Conservation (phyloP, 345 rosid species). For the Hibiscus mutabilis region DNA sequence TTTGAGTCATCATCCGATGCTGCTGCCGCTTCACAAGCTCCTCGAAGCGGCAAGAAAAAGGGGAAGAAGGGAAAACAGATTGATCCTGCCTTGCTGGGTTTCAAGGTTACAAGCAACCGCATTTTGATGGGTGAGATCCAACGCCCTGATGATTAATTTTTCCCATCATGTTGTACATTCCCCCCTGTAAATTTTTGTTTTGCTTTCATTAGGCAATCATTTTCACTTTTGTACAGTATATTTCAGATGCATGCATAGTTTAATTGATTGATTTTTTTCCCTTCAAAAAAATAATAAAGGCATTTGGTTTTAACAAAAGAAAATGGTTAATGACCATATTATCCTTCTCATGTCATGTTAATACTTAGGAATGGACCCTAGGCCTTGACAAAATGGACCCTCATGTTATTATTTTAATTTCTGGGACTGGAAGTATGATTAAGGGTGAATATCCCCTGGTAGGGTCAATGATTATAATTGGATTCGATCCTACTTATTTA, state of each 20-base stretch:
- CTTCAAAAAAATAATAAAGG: not conserved
- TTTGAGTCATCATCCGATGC: conserved; percentile 29
- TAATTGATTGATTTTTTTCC: not conserved
- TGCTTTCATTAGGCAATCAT: not conserved
- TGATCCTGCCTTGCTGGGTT: conserved; percentile 52
- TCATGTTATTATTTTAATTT: too few relatives aligned
- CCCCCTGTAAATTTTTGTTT: conserved; percentile 3
- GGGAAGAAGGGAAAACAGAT: conserved; percentile 55
- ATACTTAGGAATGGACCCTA: too few relatives aligned
- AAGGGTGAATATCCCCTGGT: too few relatives aligned
- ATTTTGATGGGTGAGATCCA: conserved; percentile 61
- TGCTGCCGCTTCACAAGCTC: conserved; percentile 14
- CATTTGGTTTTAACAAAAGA: not conserved
- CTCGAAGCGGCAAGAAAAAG: conserved; percentile 37
- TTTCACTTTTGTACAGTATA: not conserved
- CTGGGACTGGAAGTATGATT: too few relatives aligned
- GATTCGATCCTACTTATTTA: too few relatives aligned
- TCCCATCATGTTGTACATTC: conserved; percentile 4
- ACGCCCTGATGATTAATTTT: conserved; percentile 34
- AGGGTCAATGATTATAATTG: too few relatives aligned
- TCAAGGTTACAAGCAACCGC: conserved; percentile 52
- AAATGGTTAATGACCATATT: not conserved
- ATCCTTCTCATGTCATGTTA: too few relatives aligned
- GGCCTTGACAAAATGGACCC: too few relatives aligned
- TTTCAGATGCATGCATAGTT: not conserved